phyloP scores from a whole-genome alignment of 2,329 filamentous ascomycete genomes.

The Delphinella strobiligena region DNA sequence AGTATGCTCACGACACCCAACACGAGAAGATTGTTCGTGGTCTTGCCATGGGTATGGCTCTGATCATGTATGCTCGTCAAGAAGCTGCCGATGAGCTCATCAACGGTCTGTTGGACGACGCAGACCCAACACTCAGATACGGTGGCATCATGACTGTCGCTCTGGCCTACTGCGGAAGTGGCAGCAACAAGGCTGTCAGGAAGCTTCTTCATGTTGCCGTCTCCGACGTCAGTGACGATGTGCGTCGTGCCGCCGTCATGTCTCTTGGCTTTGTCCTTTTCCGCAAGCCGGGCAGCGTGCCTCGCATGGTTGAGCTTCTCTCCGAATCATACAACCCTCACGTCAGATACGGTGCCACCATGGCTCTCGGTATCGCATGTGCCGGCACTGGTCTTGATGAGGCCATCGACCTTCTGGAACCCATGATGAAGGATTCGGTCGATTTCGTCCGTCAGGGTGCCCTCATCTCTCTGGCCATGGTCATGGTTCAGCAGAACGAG shows the following conservation, averaged over 20 bases:
- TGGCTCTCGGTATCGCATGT: conserved; percentile 96
- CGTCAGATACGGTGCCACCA: conserved; percentile 92
- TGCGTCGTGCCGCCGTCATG: conserved; percentile 92
- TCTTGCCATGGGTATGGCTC: conserved; percentile 87
- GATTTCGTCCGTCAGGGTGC: conserved; percentile 97
- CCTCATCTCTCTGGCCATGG: conserved; percentile 89
- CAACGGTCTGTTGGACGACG: conserved; percentile 82
- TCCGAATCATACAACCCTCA: conserved; percentile 99
- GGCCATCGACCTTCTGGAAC: conserved; percentile 90
- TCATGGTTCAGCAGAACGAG: conserved; percentile 98
- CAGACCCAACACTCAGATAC: conserved; percentile 86
- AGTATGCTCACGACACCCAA: conserved; percentile 93
- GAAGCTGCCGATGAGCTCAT: conserved; percentile 92
- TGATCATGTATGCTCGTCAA: conserved; percentile 96
- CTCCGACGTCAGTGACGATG: conserved; percentile 95
- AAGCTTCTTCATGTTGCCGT: conserved; percentile 92
- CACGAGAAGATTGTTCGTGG: conserved; percentile 98
- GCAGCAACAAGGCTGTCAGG: conserved; percentile 96
- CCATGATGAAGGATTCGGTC: conserved; percentile 98
- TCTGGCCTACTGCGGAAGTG: conserved; percentile 89
- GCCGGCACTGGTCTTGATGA: conserved; percentile 92
- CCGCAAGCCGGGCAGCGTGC: conserved; percentile 92
- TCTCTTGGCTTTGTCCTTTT: conserved; percentile 97
- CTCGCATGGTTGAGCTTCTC: conserved; percentile 95
- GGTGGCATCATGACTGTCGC: conserved; percentile 99